Evolutionary conservation across 2,329 filamentous ascomycete genomes (phyloP).

Genomic region (Dactylonectria estremocensis): DNA sequence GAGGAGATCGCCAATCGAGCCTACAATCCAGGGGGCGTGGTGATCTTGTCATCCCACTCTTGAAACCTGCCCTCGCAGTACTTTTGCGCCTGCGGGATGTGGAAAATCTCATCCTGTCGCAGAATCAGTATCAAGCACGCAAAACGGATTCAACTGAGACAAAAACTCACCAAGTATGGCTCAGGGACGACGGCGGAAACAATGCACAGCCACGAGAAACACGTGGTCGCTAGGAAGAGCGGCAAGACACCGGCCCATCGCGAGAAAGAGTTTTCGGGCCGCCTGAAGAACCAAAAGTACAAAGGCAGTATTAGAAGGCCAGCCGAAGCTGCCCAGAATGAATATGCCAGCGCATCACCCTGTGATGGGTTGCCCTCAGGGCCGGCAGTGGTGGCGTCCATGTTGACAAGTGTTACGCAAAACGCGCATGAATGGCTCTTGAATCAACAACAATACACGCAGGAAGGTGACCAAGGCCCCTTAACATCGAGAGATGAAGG

Average conservation of each 20-base stretch:
- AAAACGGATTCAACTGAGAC: too few relatives aligned
- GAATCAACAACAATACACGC: neutral
- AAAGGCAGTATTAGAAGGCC: constrained; percentile 33
- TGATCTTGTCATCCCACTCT: constrained; percentile 97
- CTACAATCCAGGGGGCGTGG: constrained; percentile 91
- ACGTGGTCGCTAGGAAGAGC: constrained; percentile 33
- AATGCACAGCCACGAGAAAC: constrained; percentile 41
- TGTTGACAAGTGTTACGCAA: constrained; percentile 48
- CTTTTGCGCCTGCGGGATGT: constrained; percentile 90
- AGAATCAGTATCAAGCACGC: constrained; percentile 31
- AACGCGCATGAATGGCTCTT: constrained; percentile 2
- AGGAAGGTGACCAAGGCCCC: neutral
- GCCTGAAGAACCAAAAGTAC: constrained; percentile 28
- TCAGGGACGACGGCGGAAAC: constrained; percentile 60
- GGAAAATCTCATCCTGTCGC: constrained; percentile 84
- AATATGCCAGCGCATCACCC: constrained; percentile 17
- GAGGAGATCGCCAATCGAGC: constrained; percentile 33
- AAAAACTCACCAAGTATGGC: constrained; percentile 66
- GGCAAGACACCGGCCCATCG: constrained; percentile 31
- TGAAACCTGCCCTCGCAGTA: constrained; percentile 84
- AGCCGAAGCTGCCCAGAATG: constrained; percentile 35
- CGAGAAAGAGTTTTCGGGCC: neutral
- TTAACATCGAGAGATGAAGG: neutral
- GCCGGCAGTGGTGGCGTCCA: constrained; percentile 28
- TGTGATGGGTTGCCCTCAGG: constrained; percentile 1